phyloP scores from a whole-genome alignment of 2,329 filamentous ascomycete genomes.

The Colletotrichum sp. region DNA sequence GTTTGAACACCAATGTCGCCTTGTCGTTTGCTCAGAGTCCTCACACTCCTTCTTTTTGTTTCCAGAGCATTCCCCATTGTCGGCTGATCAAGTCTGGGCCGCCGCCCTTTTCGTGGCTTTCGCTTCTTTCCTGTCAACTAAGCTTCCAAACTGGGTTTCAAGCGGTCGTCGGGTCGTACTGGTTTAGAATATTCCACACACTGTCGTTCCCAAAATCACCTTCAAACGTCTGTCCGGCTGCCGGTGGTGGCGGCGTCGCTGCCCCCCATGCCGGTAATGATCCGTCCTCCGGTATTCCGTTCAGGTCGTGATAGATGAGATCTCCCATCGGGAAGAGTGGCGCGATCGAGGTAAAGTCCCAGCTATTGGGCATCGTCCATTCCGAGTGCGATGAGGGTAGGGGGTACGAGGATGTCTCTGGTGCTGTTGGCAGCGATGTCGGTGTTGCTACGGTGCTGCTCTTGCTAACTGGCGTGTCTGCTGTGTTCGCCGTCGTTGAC shows the following conservation, averaged over 20 bases:
- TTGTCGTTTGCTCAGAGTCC: conserved; percentile 11
- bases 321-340: conserved; percentile 64
- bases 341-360: conserved; percentile 56
- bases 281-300: conserved; percentile 40
- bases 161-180: conserved; percentile 38
- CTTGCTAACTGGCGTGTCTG: conserved; percentile 21
- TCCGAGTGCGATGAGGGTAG: conserved; percentile 14
- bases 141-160: background rate
- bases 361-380: conserved; percentile 48
- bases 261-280: conserved; percentile 26
- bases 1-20: background rate
- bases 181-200: conserved; percentile 62
- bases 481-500: conserved; percentile 12
- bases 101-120: background rate
- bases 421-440: conserved; percentile 23
- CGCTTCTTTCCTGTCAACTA: background rate
- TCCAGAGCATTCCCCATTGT: background rate
- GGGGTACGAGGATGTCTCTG: conserved; percentile 27
- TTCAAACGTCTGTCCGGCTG: conserved; percentile 50
- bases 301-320: conserved; percentile 61
- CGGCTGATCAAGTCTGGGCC: background rate
- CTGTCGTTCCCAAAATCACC: conserved; percentile 61
- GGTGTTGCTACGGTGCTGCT: conserved; percentile 18
- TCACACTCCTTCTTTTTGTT: background rate
- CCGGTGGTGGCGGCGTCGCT: conserved; percentile 22